phyloP scores from a whole-genome alignment of 2,329 filamentous ascomycete species.

The Mycosphaerella arachidis region DNA sequence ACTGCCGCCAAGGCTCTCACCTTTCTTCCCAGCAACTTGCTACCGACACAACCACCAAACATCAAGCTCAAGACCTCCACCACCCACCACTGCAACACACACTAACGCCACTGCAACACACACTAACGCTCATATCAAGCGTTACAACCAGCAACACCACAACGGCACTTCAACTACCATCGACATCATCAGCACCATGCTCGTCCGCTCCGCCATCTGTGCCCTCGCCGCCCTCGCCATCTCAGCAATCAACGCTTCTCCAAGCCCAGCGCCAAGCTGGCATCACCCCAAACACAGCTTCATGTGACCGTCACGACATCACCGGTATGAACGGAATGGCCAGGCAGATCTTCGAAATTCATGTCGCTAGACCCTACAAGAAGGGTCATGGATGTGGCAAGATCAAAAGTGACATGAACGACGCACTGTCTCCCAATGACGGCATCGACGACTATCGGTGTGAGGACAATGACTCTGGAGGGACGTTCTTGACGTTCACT shows the following conservation, averaged over 20 bases:
- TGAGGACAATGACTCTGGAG: not conserved
- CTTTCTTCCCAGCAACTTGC: too few species aligned
- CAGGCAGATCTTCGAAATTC: not conserved
- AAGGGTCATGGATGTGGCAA: not conserved
- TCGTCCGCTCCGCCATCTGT: not conserved
- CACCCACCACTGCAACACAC: too few species aligned
- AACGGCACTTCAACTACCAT: too few species aligned
- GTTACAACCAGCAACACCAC: too few species aligned
- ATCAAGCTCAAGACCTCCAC: too few species aligned
- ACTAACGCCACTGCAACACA: too few species aligned
- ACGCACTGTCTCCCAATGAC: not conserved
- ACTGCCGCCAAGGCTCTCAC: too few species aligned
- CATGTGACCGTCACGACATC: not conserved
- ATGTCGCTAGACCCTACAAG: slow-evolving; percentile 3
- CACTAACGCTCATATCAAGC: too few species aligned
- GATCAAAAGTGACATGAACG: not conserved
- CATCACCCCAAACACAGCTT: not conserved
- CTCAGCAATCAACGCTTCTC: not conserved
- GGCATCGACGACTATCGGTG: not conserved
- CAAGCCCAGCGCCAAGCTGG: not conserved
- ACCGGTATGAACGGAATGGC: too few species aligned
- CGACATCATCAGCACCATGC: too few species aligned
- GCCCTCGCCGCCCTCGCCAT: not conserved
- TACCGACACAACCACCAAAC: too few species aligned
- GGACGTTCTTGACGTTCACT: not conserved